These are phyloP conservation scores for Kwoniella bestiolae DNA, from an alignment of 768 basidiomycete species.

Conservation along the genomic window DNA sequence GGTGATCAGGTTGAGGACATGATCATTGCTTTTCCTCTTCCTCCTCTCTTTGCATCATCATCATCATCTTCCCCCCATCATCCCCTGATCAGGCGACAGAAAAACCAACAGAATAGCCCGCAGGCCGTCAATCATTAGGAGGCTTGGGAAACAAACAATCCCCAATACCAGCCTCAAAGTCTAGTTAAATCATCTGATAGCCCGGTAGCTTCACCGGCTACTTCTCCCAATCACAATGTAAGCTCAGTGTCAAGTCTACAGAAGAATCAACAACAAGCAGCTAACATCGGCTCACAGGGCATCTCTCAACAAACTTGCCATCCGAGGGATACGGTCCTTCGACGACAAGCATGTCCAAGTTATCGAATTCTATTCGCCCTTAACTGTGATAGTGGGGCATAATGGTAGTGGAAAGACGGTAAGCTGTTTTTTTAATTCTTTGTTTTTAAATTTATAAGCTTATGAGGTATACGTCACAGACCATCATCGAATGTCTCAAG, in stretches of 20 bases:
- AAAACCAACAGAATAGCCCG: neutral
- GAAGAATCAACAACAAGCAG: neutral
- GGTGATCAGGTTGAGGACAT: slow-evolving; percentile 11
- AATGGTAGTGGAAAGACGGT: slow-evolving; percentile 97
- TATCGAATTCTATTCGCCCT: slow-evolving; percentile 95
- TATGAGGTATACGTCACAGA: slow-evolving; percentile 57
- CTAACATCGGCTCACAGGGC: slow-evolving; percentile 61
- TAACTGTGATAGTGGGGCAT: slow-evolving; percentile 97
- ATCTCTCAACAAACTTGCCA: slow-evolving; percentile 86
- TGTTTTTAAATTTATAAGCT: neutral
- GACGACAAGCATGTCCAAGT: slow-evolving; percentile 92
- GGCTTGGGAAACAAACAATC: no score
- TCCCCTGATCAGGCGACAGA: neutral
- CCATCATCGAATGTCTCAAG: slow-evolving; percentile 98
- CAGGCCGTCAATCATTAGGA: neutral
- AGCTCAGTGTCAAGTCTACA: neutral
- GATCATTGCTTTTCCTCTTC: neutral
- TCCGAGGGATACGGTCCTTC: slow-evolving; percentile 88
- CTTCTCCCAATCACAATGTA: slow-evolving; percentile 5
- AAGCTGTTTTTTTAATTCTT: slow-evolving; percentile 20
- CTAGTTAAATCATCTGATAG: no score
- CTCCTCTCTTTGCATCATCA: neutral
- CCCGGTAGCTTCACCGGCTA: neutral
- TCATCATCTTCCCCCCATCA: neutral
- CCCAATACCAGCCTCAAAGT: no score